Conservation (phyloP, 1,139 yeast species). For the Candida anutae region DNA sequence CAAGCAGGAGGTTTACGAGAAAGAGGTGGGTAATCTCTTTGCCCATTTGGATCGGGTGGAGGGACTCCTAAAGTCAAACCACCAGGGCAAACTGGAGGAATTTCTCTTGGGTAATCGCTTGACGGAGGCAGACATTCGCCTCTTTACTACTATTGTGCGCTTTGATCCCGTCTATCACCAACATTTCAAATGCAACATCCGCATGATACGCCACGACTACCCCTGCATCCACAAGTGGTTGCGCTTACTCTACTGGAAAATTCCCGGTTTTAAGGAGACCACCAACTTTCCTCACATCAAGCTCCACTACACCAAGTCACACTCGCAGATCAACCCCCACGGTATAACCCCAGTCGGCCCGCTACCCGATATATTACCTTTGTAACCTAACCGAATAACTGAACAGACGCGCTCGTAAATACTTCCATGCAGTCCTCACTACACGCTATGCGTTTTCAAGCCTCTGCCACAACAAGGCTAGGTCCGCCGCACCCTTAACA, state of each 20-base stretch:
- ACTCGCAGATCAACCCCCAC: conserved; percentile 68
- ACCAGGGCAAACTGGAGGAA: conserved; percentile 24
- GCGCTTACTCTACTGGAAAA: conserved; percentile 77
- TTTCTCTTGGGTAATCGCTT: conserved; percentile 58
- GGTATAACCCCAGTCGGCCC: conserved; percentile 91
- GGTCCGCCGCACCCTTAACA: too few relatives aligned
- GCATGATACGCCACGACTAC: conserved; percentile 72
- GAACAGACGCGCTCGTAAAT: too few relatives aligned
- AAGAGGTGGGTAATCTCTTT: conserved; percentile 61
- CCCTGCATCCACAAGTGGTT: conserved; percentile 78
- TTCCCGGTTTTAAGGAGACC: conserved; percentile 67
- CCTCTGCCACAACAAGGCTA: too few relatives aligned
- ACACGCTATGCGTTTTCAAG: too few relatives aligned
- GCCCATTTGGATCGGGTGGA: conserved; percentile 72
- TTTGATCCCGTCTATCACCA: conserved; percentile 91
- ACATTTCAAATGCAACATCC: conserved; percentile 88
- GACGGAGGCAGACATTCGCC: conserved; percentile 86
- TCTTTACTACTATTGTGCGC: conserved; percentile 73
- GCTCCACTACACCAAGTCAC: conserved; percentile 80
- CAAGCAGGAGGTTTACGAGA: conserved; percentile 73
- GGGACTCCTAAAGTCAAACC: conserved; percentile 42
- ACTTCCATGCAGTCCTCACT: too few relatives aligned
- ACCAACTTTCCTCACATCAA: conserved; percentile 88
- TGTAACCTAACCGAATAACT: too few relatives aligned
- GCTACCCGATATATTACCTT: conserved; percentile 49